These are phyloP conservation scores for Stellera chamaejasme DNA, from an alignment of 345 rosid species.

Conservation along the genomic window DNA sequence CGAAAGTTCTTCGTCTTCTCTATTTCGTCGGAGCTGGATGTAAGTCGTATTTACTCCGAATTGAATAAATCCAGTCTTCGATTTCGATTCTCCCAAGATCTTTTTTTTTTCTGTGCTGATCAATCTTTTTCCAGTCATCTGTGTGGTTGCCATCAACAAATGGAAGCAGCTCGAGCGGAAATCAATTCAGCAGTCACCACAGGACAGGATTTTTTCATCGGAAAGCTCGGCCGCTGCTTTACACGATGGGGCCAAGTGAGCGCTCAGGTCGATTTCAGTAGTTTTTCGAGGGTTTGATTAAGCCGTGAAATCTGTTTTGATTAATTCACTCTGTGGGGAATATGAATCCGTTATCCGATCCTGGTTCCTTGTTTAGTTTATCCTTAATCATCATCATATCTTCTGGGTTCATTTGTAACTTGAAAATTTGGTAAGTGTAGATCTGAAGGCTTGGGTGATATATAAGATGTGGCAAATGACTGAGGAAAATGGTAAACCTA, in stretches of 20 bases:
- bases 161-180: conserved; percentile 64
- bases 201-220: conserved; percentile 20
- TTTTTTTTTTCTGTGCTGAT: not conserved
- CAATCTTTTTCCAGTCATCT: conserved; percentile 33
- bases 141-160: conserved; percentile 51
- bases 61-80: not conserved
- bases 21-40: conserved; percentile 76
- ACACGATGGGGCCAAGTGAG: conserved; percentile 33
- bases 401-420: too few species aligned
- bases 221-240: conserved; percentile 25
- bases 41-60: conserved; percentile 17
- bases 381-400: too few species aligned
- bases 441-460: too few species aligned
- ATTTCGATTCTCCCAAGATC: too few species aligned
- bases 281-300: not conserved
- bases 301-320: not conserved
- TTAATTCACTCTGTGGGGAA: too few species aligned
- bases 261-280: conserved; percentile 2
- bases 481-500: too few species aligned
- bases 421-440: too few species aligned
- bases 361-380: too few species aligned
- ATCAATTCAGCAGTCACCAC: conserved; percentile 30
- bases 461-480: too few species aligned
- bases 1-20: conserved; percentile 48
- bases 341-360: too few species aligned